phyloP scores from a whole-genome alignment of 306 rosid species.

The Citrullus amarus region DNA sequence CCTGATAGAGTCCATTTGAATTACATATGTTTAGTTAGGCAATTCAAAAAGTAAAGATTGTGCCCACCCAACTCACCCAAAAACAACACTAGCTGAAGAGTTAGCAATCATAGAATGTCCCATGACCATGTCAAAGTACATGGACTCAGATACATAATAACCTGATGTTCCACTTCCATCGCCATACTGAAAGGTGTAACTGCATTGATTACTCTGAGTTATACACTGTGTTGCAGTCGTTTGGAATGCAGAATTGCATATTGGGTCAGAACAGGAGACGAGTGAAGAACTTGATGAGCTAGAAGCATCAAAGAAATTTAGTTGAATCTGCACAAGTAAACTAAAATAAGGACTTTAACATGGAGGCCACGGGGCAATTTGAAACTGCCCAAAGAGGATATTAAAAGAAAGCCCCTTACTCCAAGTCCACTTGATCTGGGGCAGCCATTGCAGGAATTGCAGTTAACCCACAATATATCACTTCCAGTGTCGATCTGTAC shows the following conservation, averaged over 20 bases:
- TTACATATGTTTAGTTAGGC: background rate
- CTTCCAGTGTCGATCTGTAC: constrained; percentile 96
- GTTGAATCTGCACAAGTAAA: constrained; percentile 53
- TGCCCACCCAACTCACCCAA: constrained; percentile 55
- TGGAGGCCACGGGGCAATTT: background rate
- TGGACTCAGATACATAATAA: constrained; percentile 53
- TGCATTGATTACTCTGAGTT: constrained; percentile 64
- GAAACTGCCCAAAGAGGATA: background rate
- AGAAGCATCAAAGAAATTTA: constrained; percentile 60
- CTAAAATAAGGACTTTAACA: background rate
- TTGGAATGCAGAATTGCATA: constrained; percentile 52
- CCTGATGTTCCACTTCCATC: constrained; percentile 89
- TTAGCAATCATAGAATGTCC: constrained; percentile 48
- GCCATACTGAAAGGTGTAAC: constrained; percentile 67
- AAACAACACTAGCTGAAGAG: constrained; percentile 61
- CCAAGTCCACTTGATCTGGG: constrained; percentile 83
- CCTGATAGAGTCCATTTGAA: background rate
- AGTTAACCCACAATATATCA: constrained; percentile 86
- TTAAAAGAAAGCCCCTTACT: constrained; percentile 30
- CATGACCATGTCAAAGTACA: constrained; percentile 64
- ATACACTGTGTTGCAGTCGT: constrained; percentile 49
- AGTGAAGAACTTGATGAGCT: constrained; percentile 49
- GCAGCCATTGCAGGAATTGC: constrained; percentile 76
- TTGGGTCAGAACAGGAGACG: constrained; percentile 62
- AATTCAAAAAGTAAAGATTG: background rate